Base-by-base conservation (phyloP, 352 stramenopile species). In the Phytopythium helicoides region DNA sequence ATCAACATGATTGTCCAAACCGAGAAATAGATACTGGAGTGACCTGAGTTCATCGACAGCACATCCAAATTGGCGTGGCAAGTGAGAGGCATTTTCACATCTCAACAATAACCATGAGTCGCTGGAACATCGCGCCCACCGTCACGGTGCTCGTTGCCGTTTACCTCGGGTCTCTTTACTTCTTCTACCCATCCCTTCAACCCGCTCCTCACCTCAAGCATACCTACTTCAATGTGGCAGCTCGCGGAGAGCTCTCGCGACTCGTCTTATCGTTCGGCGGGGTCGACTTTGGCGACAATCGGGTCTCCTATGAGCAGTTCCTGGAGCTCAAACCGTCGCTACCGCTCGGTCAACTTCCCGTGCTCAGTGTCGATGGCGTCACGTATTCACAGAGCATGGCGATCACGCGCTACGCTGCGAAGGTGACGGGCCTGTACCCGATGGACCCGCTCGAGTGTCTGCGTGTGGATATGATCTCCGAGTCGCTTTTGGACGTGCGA, bases 221-320 rank as follows among this genome's bases (percentile, higher is more conserved):
- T 22, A 88, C 68, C 34, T 95, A 95, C 65, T 92, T 94, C 45
- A 50, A 68, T 19, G 52, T 64, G 28, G 18, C 63, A 0, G 81
- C 67, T 2, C 75, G 75, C 33, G 83, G 56, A 0, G 86, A 94
- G 66, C 56, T 86, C 23, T 68, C 76, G 10, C 81, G 86, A 18
- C 63, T 94, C 15, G 60, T 76, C 16, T 49, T 91, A 39, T 54
- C 59, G 18, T 64, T 66, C n/a, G 80, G 80, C n/a, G 73, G 67
- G 34, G 56, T 94, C 18, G 35, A 58, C 1, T 93, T 92, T 46
- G 65, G 74, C 21, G 81, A 95, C 62, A 48, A 78, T 28, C 74
- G 78, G 18, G 51, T 92, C 39, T 23, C 51, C 15, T 57, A 61
- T 36, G 56, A 58, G 6, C 58, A 76, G 12, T 89, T 89, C 45